Percentiles rank a stretch among this genome's conserved stretches.
These are phyloP conservation scores for Trichoderma erinaceum DNA, from an alignment of 495 filamentous ascomycete species.

Conservation along the genomic window DNA sequence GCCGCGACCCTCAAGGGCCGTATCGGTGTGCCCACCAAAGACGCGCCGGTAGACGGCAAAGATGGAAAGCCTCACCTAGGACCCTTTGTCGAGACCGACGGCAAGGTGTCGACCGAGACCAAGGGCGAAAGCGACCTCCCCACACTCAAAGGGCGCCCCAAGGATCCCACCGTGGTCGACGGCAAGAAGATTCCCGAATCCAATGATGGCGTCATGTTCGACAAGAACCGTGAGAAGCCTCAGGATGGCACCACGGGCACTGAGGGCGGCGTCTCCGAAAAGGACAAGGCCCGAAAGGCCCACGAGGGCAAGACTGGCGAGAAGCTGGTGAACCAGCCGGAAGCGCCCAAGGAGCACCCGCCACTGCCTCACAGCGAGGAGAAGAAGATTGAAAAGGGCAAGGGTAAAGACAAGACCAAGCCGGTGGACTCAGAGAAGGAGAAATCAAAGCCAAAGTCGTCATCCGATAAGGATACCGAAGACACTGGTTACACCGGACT, in stretches of 20 bases:
- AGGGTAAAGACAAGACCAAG: slow-evolving; percentile 27
- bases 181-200: slow-evolving; percentile 67
- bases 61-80: slow-evolving; percentile 94
- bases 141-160: slow-evolving; percentile 41
- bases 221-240: slow-evolving; percentile 62
- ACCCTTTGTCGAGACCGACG: slow-evolving; percentile 70
- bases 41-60: slow-evolving; percentile 89
- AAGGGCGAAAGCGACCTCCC: slow-evolving; percentile 36
- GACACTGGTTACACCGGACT: slow-evolving; percentile 48
- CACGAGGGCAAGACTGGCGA: slow-evolving; percentile 53
- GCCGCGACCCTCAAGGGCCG: slow-evolving; percentile 32
- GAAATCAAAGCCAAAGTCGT: slow-evolving; percentile 9
- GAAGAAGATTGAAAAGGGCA: slow-evolving; percentile 44
- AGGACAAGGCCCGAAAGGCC: slow-evolving; percentile 62
- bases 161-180: slow-evolving; percentile 44
- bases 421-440: background rate
- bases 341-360: slow-evolving; percentile 76
- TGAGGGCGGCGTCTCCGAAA: slow-evolving; percentile 40
- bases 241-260: slow-evolving; percentile 67
- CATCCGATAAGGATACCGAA: slow-evolving; percentile 30
- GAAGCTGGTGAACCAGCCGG: slow-evolving; percentile 65
- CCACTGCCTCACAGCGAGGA: slow-evolving; percentile 75
- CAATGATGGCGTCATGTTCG: slow-evolving; percentile 89
- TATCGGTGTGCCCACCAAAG: slow-evolving; percentile 59
- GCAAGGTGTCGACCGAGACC: slow-evolving; percentile 31